Base-by-base conservation (phyloP, 2,329 filamentous ascomycete species). In the Diaporthe sp. region DNA sequence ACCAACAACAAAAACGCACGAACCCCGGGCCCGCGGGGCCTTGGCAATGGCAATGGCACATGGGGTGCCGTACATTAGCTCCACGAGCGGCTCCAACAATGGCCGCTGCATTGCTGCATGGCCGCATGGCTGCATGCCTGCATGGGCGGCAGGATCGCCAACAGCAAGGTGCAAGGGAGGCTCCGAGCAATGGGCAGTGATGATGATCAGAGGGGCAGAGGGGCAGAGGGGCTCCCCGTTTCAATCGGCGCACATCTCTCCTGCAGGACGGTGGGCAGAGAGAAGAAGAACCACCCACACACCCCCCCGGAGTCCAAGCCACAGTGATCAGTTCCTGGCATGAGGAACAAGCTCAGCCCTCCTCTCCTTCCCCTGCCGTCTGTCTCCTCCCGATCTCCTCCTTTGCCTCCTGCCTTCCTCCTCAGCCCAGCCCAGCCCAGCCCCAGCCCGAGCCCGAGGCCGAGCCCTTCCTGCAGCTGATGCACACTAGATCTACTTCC, bases 51-150 rank as follows among this genome's bases (percentile, higher is more conserved):
- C 47, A 51, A 42, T 49, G 61, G 61, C 65, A 55, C 34, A 28
- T 70, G 65, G 31, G 65, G 47, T 34, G 55, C 31, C 47, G 47
- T 39, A 68, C 63, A 68, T 39, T 68, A 53, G 63, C 65, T 39
- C 47, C 34, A 31, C n/a, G 34, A 53, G 65, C 65, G 65, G 47
- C 65, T 70, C 65, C 65, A 55, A 55, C 65, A 49, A 61, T 44
- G 37, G 34, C 31, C 31, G 22, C 57, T 15, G 58, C 58, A 61
- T 25, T 1, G 58, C 58, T 61, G 58, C 58, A 63, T 44, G 22
- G 61, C 61, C 8, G 61, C 61, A 65, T 17, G 39, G 3, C 60
- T 53, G 51, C 51, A 55, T 15, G 25, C 25, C 9, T 22, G 37
- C 37, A 39, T 12, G 37, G 37, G 37, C 49, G 65, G 13, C 65